phyloP scores from a whole-genome alignment of 176 grass and related monocot genomes.

The Elymus sibiricus region DNA sequence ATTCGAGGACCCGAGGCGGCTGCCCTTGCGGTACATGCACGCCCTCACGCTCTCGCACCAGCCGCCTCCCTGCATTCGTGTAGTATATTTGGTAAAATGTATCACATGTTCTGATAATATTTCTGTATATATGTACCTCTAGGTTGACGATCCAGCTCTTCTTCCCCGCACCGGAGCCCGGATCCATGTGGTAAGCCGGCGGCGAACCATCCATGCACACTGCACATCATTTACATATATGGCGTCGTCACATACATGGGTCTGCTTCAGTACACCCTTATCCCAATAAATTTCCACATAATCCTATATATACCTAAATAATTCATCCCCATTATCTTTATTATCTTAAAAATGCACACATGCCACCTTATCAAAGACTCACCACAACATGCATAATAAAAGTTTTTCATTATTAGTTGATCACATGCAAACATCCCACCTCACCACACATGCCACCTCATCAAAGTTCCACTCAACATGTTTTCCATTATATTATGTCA shows the following conservation, averaged over 20 bases:
- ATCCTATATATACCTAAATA: no score
- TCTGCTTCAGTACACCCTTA: no score
- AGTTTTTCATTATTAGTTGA: no score
- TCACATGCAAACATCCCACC: no score
- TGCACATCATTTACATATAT: slow-evolving; percentile 15
- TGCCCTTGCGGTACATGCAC: slow-evolving; percentile 46
- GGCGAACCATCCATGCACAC: slow-evolving; percentile 80
- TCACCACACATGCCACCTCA: no score
- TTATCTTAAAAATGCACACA: no score
- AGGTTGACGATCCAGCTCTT: slow-evolving; percentile 72
- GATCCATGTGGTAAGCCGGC: slow-evolving; percentile 75
- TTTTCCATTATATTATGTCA: no score
- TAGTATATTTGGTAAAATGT: background rate
- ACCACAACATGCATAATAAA: no score
- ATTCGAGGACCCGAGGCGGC: slow-evolving; percentile 61
- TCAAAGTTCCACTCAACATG: no score
- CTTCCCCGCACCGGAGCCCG: slow-evolving; percentile 50
- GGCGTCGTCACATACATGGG: background rate
- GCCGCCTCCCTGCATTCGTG: slow-evolving; percentile 51
- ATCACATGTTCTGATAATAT: background rate
- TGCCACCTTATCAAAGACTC: no score
- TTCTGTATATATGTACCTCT: slow-evolving; percentile 21
- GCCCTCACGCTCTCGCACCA: slow-evolving; percentile 63
- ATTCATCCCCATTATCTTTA: no score
- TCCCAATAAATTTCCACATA: no score